Percentiles rank a stretch among this genome's conserved stretches.
Evolutionary conservation across 306 rosid genomes (phyloP).

Genomic region (Lathyrus tuberosus): DNA sequence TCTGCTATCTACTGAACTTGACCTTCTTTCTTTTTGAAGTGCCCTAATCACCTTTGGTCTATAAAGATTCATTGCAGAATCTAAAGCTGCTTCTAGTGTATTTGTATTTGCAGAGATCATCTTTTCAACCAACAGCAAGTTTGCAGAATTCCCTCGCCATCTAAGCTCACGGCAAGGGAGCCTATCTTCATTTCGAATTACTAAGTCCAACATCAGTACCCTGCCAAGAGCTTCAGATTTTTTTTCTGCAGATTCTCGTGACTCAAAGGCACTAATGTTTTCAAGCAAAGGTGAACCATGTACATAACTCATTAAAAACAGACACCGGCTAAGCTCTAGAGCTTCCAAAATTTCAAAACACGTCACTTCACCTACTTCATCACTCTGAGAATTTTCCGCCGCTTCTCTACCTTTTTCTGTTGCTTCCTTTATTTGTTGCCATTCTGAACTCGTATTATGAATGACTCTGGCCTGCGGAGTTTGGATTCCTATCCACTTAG

Average conservation of each 20-base stretch:
- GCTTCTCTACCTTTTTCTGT: conserved; percentile 79
- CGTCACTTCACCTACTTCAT: conserved; percentile 81
- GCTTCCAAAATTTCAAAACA: conserved; percentile 96
- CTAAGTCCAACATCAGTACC: conserved; percentile 87
- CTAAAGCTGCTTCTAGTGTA: conserved; percentile 59
- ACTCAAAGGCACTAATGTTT: conserved; percentile 71
- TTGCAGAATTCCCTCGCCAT: conserved; percentile 96
- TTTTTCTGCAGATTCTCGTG: conserved; percentile 65
- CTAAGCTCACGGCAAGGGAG: conserved; percentile 89
- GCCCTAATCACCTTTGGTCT: conserved; percentile 65
- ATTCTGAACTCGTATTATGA: conserved; percentile 78
- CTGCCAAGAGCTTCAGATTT: conserved; percentile 82
- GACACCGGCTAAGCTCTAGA: conserved; percentile 93
- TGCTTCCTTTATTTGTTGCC: conserved; percentile 95
- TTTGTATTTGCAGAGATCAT: conserved; percentile 54
- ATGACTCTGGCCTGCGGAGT: conserved; percentile 93
- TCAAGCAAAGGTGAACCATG: conserved; percentile 95
- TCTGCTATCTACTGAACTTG: conserved; percentile 73
- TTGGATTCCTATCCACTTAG: conserved; percentile 83
- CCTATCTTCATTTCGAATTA: conserved; percentile 96
- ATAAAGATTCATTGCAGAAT: conserved; percentile 65
- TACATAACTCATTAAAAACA: conserved; percentile 83
- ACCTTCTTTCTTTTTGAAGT: conserved; percentile 82
- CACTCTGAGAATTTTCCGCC: conserved; percentile 74
- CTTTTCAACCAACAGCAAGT: conserved; percentile 79